Base-by-base conservation (phyloP, 139 green algal genomes). In the Chlamydomonas sphaeroides region DNA sequence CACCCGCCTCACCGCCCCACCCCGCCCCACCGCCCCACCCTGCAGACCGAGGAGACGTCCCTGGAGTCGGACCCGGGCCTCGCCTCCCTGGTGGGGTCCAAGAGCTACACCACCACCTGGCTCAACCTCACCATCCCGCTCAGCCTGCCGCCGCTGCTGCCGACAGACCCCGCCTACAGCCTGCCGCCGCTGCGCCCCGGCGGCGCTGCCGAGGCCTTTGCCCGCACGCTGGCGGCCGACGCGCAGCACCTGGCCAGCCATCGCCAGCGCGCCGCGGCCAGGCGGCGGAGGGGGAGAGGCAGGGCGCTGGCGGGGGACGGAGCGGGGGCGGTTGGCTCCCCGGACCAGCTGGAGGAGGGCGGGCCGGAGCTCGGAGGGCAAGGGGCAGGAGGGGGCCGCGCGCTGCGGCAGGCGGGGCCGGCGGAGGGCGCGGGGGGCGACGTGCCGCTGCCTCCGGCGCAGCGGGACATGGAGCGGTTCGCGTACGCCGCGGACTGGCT, bases 401-500 rank as follows among this genome's bases (percentile, higher is more conserved):
- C 35, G n/a, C 8, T 35, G 28, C 39, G 30, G 36, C 30, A 51
- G 65, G 8, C 11, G 25, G 65, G 36, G 36, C 36, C 15, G 36
- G 35, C 35, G 25, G 36, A 10, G 20, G 65, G 20, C 39, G 39
- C 26, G 56, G 39, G 26, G 25, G 39, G 8, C 14, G 65, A 3
- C 33, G 36, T 18, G 33, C 28, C 42, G 17, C 48, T 62, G 68
- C 42, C 68, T n/a, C 68, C 68, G 49, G 26, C 38, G 32, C 17
- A 7, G 7, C 48, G 33, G 21, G 51, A 28, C 28, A 33, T 80
- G 56, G 77, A 84, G 77, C 35, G 30, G 65, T 17, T 84, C 6
- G 65, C 65, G 35, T 84, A 76, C 20, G 77, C 77, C 8, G 49
- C 77, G 4, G 77, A 84, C 65, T 84, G 63, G 65, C 65, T 84